Base-by-base conservation (phyloP, 768 basidiomycete genomes). In the Leccinum olivaceopallidum region DNA sequence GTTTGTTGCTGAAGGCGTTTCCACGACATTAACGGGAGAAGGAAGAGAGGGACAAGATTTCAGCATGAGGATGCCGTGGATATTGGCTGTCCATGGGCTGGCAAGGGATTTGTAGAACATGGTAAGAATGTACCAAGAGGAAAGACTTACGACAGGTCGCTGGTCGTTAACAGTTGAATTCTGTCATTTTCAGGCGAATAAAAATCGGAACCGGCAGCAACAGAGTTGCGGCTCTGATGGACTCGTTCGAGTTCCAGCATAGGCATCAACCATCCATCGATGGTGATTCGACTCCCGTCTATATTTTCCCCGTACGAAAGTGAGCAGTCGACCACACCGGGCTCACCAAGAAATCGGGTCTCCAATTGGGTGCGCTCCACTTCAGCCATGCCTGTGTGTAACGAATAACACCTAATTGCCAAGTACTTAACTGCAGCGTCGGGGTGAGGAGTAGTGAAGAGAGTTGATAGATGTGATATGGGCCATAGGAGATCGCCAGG, bases 261-360 rank as follows among this genome's bases (percentile, higher is more conserved):
- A 4, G 92, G 89, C 64, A 96, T 71, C 28, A 95, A 76, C 94
- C 94, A 96, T 12, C 89, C 92, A 73, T 96, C 92, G 28, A 86
- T 75, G 49, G 72, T 63, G 24, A 76, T 72, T 18, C 64, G 69
- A 42, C 71, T 76, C 26, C 83, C 86, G 54, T 85, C 80, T 3
- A 79, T 54, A 56, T 81, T 77, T 32, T 74, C 65, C 0, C 83
- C 87, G 67, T 81, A 87, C 8, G 80, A 76, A n/a, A 93, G 72
- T 14, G 75, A 77, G 60, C 87, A 92, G 55, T 95, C 90, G 2
- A 80, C 79, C 10, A 77, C 78, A 52, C 80, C 82, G 4, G 78
- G 70, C 52, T 85, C 81, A 18, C 92, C 91, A 1, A 95, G 73
- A 5, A 85, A 72, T 42, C 81, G 71, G 22, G 73, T 75, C 72